Base-by-base conservation (phyloP, 2,329 filamentous ascomycete genomes). In the Cercospora janseana region DNA sequence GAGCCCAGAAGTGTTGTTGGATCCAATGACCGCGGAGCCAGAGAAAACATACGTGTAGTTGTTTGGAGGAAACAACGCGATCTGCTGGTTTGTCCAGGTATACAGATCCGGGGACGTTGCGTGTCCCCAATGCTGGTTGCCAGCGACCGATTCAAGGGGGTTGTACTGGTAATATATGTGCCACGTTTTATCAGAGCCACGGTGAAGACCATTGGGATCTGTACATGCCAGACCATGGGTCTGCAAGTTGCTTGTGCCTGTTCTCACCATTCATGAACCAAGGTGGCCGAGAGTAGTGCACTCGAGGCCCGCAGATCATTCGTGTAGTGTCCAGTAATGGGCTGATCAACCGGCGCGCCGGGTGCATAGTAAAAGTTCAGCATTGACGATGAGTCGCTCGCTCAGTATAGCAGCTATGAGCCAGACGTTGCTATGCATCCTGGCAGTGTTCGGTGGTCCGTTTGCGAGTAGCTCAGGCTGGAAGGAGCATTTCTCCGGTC, bases 151-250 rank as follows among this genome's bases (percentile, higher is more conserved):
- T 2, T 61, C 73, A 0, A 71, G 71, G 1, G 78, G 76, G 48
- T 79, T 79, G 57, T 78, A 82, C 62, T 86, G 82, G 59, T 86
- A 86, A 66, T 86, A 86, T 1, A 84, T 57, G 61, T 86, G 83
- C 66, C 79, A 86, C 0, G 72, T 70, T 4, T 79, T 80, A 47
- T 80, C 72, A 2, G 66, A 71, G 54, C 83, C 80, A 5, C 75
- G 63, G 53, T 83, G 82, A 69, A 83, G 74, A 58, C 82, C 82
- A 66, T 85, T 85, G 1, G 82, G 81, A 57, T 85, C 82, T 56
- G n/a, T n/a, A n/a, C n/a, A n/a, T n/a, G n/a, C n/a, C n/a, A n/a
- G n/a, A n/a, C n/a, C n/a, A n/a, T n/a, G n/a, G n/a, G n/a, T n/a
- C n/a, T n/a, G n/a, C 42, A 5, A 23, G 1, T 9, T 16, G 2